These are phyloP conservation scores for Sisymbrium altissimum DNA, from an alignment of 345 rosid species.

Conservation along the genomic window DNA sequence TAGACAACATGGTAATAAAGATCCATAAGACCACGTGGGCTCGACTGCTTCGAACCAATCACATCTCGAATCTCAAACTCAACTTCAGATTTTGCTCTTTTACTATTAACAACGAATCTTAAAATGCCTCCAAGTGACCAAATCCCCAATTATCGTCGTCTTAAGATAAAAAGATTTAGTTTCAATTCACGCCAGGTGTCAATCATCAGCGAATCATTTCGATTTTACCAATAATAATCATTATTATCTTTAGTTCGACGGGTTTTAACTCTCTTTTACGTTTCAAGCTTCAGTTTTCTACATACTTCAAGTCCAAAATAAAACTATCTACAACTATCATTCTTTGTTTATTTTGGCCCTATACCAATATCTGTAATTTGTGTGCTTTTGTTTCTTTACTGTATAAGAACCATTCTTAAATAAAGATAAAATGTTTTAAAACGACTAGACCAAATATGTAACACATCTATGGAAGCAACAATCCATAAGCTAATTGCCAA, in stretches of 20 bases:
- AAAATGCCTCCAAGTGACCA: slow-evolving; percentile 22
- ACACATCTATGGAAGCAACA: background rate
- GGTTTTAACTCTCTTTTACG: background rate
- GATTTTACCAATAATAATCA: slow-evolving; percentile 19
- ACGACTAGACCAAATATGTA: background rate
- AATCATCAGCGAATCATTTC: slow-evolving; percentile 38
- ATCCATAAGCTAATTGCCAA: background rate
- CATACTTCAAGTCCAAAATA: background rate
- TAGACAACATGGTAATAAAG: slow-evolving; percentile 24
- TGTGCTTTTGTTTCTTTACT: background rate
- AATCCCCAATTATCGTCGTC: slow-evolving; percentile 29
- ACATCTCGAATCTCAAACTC: slow-evolving; percentile 29
- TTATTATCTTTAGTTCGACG: slow-evolving; percentile 13
- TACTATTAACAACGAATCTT: slow-evolving; percentile 14
- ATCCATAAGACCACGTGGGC: slow-evolving; percentile 23
- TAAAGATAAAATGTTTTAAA: background rate
- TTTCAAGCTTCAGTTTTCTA: slow-evolving; percentile 1
- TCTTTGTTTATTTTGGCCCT: background rate
- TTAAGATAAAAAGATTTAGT: slow-evolving; percentile 17
- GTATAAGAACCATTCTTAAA: background rate
- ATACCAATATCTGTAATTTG: background rate
- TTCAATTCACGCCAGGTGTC: slow-evolving; percentile 28
- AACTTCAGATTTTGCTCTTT: slow-evolving; percentile 10
- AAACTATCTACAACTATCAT: background rate
- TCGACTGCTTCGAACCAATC: slow-evolving; percentile 29